Evolutionary conservation across 768 basidiomycete genomes (phyloP).

Genomic region (Suillus subalutaceus): DNA sequence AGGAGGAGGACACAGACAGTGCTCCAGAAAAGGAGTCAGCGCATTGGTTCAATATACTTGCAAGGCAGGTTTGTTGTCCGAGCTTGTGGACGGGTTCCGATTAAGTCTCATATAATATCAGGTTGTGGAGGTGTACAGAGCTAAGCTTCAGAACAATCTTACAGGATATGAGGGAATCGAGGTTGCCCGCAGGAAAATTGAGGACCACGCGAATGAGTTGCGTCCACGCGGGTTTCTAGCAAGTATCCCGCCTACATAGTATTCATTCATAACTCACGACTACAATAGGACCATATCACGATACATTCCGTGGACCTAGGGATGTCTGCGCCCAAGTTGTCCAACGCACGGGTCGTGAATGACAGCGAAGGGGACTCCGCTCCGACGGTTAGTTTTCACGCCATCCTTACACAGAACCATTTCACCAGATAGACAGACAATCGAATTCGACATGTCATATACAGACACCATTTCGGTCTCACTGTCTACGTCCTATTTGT

Average conservation of each 20-base stretch:
- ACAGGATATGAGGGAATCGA: constrained; percentile 80
- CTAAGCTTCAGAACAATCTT: constrained; percentile 73
- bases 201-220: constrained; percentile 78
- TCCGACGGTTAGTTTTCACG: constrained; percentile 33
- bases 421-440: constrained; percentile 53
- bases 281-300: constrained; percentile 75
- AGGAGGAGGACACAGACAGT: constrained; percentile 11
- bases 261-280: constrained; percentile 10
- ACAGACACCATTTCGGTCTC: constrained; percentile 83
- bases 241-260: constrained; percentile 24
- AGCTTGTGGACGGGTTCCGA: constrained; percentile 3
- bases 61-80: constrained; percentile 66
- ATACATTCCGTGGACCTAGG: constrained; percentile 88
- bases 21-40: constrained; percentile 58
- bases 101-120: constrained; percentile 29
- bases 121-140: constrained; percentile 74
- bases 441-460: constrained; percentile 84
- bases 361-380: constrained; percentile 11
- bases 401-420: constrained; percentile 9
- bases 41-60: constrained; percentile 89
- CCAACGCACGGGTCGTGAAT: constrained; percentile 59
- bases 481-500: constrained; percentile 79
- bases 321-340: constrained; percentile 74
- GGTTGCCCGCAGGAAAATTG: constrained; percentile 75
- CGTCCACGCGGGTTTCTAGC: constrained; percentile 74